phyloP scores from a whole-genome alignment of 768 basidiomycete genomes.

The Russula foetens region DNA sequence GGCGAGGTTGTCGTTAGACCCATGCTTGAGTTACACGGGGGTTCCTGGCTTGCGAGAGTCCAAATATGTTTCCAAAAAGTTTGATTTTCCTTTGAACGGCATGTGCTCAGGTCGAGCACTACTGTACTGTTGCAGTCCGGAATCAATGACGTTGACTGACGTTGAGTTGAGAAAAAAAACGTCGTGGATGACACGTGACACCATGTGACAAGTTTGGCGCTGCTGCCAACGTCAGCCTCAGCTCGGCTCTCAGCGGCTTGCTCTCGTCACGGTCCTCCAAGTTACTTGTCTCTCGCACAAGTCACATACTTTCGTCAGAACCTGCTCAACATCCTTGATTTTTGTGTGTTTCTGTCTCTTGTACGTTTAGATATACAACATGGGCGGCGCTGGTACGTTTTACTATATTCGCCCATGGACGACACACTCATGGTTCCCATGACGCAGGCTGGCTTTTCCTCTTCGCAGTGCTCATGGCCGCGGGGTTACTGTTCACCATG shows the following conservation, averaged over 20 bases:
- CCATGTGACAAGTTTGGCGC: background rate
- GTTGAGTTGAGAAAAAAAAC: too few relatives aligned
- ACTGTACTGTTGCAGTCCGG: too few relatives aligned
- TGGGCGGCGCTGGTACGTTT: conserved; percentile 39
- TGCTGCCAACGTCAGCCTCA: conserved; percentile 7
- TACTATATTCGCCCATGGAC: background rate
- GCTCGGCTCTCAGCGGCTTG: background rate
- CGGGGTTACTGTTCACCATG: conserved; percentile 93
- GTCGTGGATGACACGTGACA: background rate
- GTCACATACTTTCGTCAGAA: background rate
- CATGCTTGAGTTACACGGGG: too few relatives aligned
- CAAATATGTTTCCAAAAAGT: too few relatives aligned
- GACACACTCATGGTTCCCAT: background rate
- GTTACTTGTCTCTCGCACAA: background rate
- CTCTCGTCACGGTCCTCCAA: background rate
- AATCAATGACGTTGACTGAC: too few relatives aligned
- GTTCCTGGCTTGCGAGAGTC: background rate
- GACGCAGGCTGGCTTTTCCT: conserved; percentile 88
- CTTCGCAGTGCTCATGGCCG: conserved; percentile 92
- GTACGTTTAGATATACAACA: conserved; percentile 19
- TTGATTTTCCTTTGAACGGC: too few relatives aligned
- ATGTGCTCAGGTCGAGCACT: too few relatives aligned
- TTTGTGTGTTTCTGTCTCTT: background rate
- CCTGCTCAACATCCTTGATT: background rate
- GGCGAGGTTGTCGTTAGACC: too few relatives aligned